Percentiles rank a stretch among this genome's conserved stretches.
These are phyloP conservation scores for Phoma herbarum DNA, from an alignment of 2,329 filamentous ascomycete species.

Conservation along the genomic window DNA sequence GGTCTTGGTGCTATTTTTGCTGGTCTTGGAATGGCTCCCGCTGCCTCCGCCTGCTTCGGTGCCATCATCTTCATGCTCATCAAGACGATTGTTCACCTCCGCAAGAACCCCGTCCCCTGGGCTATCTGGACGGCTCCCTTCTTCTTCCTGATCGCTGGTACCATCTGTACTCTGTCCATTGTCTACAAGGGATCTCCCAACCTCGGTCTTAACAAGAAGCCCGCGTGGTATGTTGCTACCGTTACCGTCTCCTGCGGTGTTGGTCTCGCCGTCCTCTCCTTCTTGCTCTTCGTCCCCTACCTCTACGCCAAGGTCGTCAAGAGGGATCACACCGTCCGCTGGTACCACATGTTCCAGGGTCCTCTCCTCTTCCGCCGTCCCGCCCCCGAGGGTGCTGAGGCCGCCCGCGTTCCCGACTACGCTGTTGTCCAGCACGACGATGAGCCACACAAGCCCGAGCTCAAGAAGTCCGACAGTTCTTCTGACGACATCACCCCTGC, in stretches of 20 bases:
- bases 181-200: slow-evolving; percentile 83
- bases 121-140: slow-evolving; percentile 77
- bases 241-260: slow-evolving; percentile 72
- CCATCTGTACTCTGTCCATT: slow-evolving; percentile 77
- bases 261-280: slow-evolving; percentile 67
- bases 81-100: slow-evolving; percentile 74
- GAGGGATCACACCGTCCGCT: slow-evolving; percentile 71
- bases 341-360: slow-evolving; percentile 69
- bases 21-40: slow-evolving; percentile 74
- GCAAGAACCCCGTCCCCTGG: slow-evolving; percentile 75
- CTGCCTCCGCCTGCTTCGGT: slow-evolving; percentile 70
- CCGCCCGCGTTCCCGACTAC: slow-evolving; percentile 74
- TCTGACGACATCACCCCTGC: slow-evolving; percentile 40
- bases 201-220: slow-evolving; percentile 71
- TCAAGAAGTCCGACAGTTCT: slow-evolving; percentile 41
- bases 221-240: slow-evolving; percentile 70
- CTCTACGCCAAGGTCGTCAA: slow-evolving; percentile 73
- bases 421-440: slow-evolving; percentile 73
- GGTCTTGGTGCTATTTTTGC: slow-evolving; percentile 71
- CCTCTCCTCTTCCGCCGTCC: slow-evolving; percentile 67
- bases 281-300: slow-evolving; percentile 77
- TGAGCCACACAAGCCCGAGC: slow-evolving; percentile 51
- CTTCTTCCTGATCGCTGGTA: slow-evolving; percentile 79
- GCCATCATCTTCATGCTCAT: slow-evolving; percentile 77
- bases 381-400: slow-evolving; percentile 61